Conservation (phyloP, 306 rosid genomes). For the Fragaria nilgerrensis region DNA sequence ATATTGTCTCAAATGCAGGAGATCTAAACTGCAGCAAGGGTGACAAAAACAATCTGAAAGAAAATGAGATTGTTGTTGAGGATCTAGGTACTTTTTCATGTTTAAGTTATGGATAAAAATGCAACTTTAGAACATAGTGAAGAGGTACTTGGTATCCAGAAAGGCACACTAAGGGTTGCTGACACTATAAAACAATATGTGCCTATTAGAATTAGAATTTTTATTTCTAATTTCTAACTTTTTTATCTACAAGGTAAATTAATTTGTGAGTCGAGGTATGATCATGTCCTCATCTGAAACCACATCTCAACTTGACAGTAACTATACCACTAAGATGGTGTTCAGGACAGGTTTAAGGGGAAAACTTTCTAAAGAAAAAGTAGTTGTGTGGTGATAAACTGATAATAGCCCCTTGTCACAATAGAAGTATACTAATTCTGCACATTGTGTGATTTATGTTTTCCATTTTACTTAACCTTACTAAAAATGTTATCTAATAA, state of each 20-base stretch:
- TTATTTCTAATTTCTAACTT: neutral
- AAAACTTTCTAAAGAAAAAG: neutral
- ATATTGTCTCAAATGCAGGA: constrained; percentile 5
- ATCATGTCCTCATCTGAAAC: neutral
- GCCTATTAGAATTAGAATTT: neutral
- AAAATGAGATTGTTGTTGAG: neutral
- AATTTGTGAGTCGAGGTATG: neutral
- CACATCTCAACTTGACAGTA: neutral
- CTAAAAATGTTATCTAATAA: too few species aligned
- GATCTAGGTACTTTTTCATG: neutral
- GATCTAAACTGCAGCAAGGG: neutral
- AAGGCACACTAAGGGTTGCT: constrained; percentile 11
- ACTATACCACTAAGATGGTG: neutral
- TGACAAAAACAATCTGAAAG: neutral
- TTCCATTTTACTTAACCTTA: too few species aligned
- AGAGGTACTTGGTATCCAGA: neutral
- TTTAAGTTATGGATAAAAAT: constrained; percentile 3
- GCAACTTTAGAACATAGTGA: constrained; percentile 3
- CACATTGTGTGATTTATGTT: too few species aligned
- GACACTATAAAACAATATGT: neutral
- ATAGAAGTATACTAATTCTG: neutral
- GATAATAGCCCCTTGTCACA: neutral
- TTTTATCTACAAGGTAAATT: neutral
- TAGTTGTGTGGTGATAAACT: neutral
- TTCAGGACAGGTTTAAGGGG: neutral